Evolutionary conservation across 1,139 yeast genomes (phyloP).

Genomic region (Lizanozyma gosingica): DNA sequence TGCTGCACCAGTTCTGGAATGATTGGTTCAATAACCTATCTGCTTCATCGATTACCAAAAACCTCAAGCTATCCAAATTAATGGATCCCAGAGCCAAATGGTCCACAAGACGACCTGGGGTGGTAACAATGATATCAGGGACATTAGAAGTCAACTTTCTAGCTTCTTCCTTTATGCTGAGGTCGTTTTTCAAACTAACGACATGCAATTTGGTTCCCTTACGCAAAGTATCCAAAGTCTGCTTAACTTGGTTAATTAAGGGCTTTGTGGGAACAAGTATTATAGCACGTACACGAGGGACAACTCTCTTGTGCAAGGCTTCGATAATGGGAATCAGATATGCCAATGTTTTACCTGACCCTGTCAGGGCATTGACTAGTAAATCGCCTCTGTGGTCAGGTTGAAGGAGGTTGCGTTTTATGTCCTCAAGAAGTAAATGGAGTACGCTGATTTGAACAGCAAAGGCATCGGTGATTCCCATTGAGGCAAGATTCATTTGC

Average conservation of each 20-base stretch:
- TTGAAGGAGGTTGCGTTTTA: conserved; percentile 32
- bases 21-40: conserved; percentile 85
- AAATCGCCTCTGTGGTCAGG: conserved; percentile 66
- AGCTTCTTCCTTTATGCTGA: conserved; percentile 62
- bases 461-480: conserved; percentile 51
- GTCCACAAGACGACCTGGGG: conserved; percentile 94
- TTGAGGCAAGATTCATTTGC: conserved; percentile 34
- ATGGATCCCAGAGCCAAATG: conserved; percentile 45
- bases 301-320: conserved; percentile 49
- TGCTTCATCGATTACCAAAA: conserved; percentile 87
- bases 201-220: conserved; percentile 60
- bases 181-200: conserved; percentile 48
- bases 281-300: conserved; percentile 69
- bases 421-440: conserved; percentile 45
- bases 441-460: conserved; percentile 71
- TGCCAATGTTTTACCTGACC: conserved; percentile 93
- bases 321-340: conserved; percentile 80
- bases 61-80: conserved; percentile 45
- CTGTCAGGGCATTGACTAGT: conserved; percentile 89
- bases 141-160: conserved; percentile 30
- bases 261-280: conserved; percentile 88
- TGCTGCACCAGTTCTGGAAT: conserved; percentile 87
- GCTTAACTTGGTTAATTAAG: conserved; percentile 70
- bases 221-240: conserved; percentile 50
- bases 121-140: conserved; percentile 76